These are phyloP conservation scores for Aquilaria yunnanensis DNA, from an alignment of 345 rosid species.

Conservation along the genomic window DNA sequence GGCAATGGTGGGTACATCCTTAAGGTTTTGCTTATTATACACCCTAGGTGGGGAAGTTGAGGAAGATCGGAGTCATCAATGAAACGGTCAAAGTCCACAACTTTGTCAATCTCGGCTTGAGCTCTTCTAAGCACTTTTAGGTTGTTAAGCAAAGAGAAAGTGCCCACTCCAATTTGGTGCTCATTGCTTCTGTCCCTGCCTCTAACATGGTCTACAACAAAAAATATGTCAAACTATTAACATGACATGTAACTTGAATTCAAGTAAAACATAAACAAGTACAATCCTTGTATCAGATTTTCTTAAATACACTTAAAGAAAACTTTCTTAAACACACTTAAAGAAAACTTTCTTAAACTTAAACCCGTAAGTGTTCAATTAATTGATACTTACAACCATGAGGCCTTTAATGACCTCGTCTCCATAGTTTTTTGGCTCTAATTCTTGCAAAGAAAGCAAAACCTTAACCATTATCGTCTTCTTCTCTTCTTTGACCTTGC, in stretches of 20 bases:
- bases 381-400: neutral
- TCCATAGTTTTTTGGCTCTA: neutral
- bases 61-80: neutral
- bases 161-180: neutral
- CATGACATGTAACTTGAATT: too few relatives aligned
- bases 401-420: neutral
- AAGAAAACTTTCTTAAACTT: neutral
- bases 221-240: neutral
- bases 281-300: too few relatives aligned
- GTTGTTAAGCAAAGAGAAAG: neutral
- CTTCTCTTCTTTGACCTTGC: neutral
- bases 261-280: too few relatives aligned
- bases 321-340: neutral
- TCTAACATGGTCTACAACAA: neutral
- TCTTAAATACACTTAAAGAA: neutral
- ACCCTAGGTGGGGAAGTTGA: neutral
- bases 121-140: neutral
- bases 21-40: neutral
- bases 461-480: neutral
- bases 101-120: neutral
- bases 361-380: too few relatives aligned
- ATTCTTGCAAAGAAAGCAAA: neutral
- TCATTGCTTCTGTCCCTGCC: slow-evolving; percentile 1
- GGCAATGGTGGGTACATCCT: slow-evolving; percentile 2
- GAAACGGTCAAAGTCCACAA: neutral